phyloP scores from a whole-genome alignment of 2,329 filamentous ascomycete genomes.

The Aspergillus fumigatus region DNA sequence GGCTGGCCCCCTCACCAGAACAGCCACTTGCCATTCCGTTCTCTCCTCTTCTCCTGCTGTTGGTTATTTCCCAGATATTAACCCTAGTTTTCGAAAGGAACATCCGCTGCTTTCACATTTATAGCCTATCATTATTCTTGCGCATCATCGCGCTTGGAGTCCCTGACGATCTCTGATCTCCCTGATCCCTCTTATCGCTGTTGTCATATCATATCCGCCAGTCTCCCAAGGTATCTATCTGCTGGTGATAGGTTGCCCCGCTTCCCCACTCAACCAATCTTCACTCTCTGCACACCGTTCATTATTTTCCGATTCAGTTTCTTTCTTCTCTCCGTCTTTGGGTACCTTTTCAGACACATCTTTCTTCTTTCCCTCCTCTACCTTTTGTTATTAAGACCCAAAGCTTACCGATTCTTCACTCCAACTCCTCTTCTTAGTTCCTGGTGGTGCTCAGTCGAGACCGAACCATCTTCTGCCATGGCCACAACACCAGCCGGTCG shows the following conservation, averaged over 20 bases:
- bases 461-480: constrained; percentile 23
- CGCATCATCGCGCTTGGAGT: not conserved
- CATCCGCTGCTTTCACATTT: not conserved
- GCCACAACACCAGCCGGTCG: constrained; percentile 46
- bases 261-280: constrained; percentile 8
- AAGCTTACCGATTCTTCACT: not conserved
- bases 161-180: not conserved
- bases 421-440: not conserved
- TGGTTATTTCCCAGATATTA: not conserved
- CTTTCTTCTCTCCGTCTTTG: not conserved
- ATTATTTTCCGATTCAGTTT: not conserved
- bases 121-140: not conserved
- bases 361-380: not conserved
- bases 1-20: not conserved
- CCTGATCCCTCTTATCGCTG: too few relatives aligned
- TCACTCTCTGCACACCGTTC: not conserved
- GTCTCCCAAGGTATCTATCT: not conserved
- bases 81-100: not conserved
- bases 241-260: not conserved
- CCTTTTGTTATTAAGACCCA: not conserved
- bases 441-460: not conserved
- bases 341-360: not conserved
- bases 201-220: not conserved
- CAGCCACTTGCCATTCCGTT: not conserved
- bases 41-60: not conserved